Conservation (phyloP, 495 filamentous ascomycete genomes). For the Xylaria cubensis region DNA sequence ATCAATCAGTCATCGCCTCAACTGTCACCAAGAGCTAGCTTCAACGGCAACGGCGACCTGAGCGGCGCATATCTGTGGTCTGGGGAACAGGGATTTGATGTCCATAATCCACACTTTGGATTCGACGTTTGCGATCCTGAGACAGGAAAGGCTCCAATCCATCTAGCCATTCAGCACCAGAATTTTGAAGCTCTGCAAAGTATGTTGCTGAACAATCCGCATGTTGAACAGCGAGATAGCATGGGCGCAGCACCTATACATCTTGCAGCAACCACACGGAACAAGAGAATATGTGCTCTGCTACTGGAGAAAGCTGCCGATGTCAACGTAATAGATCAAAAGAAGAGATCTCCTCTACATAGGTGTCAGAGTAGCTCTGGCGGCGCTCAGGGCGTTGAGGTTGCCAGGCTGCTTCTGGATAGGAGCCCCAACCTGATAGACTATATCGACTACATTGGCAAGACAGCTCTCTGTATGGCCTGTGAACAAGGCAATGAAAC, state of each 20-base stretch:
- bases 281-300: constrained; percentile 45
- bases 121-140: constrained; percentile 31
- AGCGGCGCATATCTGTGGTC: constrained; percentile 34
- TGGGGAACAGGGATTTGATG: constrained; percentile 33
- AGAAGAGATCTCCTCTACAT: constrained; percentile 43
- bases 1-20: neutral
- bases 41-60: constrained; percentile 10
- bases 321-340: constrained; percentile 50
- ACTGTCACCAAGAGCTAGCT: constrained; percentile 6
- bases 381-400: constrained; percentile 23
- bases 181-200: constrained; percentile 32
- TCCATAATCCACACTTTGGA: constrained; percentile 26
- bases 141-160: constrained; percentile 32
- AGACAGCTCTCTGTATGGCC: constrained; percentile 40
- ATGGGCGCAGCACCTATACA: constrained; percentile 32
- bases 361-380: constrained; percentile 31
- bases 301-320: constrained; percentile 54
- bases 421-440: constrained; percentile 27
- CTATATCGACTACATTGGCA: constrained; percentile 29
- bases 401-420: constrained; percentile 32
- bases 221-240: constrained; percentile 30
- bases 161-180: constrained; percentile 31
- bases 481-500: constrained; percentile 34
- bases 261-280: constrained; percentile 30
- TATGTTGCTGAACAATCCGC: constrained; percentile 29